phyloP scores from a whole-genome alignment of 305 asterid species.

The Stenogyne calaminthoides region DNA sequence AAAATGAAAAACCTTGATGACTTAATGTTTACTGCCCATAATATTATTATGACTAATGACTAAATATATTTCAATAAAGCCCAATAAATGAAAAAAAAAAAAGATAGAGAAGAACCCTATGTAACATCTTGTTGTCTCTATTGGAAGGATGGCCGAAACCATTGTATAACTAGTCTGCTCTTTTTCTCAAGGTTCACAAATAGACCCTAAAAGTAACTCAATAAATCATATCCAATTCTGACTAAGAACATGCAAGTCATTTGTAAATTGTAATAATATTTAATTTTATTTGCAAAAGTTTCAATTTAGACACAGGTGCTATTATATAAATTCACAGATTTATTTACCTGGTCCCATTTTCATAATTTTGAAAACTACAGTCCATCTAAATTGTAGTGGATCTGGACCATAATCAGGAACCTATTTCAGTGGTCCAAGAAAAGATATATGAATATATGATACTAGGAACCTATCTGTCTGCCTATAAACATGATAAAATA shows the following conservation, averaged over 20 bases:
- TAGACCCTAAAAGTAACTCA: neutral
- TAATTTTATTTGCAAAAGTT: neutral
- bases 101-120: neutral
- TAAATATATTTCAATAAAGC: neutral
- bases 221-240: neutral
- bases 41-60: neutral
- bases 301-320: neutral
- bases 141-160: neutral
- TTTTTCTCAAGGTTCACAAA: neutral
- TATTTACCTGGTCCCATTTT: neutral
- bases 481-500: neutral
- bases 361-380: neutral
- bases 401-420: slow-evolving; percentile 3
- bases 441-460: neutral
- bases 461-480: neutral
- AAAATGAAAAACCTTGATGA: neutral
- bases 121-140: neutral
- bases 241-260: neutral
- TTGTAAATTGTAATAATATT: neutral
- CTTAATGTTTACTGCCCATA: neutral
- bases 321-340: neutral
- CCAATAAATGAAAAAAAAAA: neutral
- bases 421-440: neutral
- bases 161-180: neutral
- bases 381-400: neutral